Base-by-base conservation (phyloP, 2,329 filamentous ascomycete species). In the Tolypocladium sp. region DNA sequence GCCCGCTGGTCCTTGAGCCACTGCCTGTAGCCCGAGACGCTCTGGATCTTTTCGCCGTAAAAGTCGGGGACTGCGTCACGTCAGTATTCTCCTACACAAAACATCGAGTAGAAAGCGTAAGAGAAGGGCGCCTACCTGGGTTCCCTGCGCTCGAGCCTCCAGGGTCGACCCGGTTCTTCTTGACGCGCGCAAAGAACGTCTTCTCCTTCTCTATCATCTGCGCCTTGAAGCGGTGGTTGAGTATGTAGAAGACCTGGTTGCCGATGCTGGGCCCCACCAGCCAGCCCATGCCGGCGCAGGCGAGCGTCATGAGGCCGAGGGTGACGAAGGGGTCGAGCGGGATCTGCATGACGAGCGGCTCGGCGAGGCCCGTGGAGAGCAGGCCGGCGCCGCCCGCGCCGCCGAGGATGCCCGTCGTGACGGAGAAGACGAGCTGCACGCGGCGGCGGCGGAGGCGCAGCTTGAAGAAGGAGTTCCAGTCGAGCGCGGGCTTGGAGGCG, bases 1-100 rank as follows among this genome's bases (percentile, higher is more conserved):
- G 92, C 93, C 63, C 93, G 83, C 80, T 97, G 94, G 71, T 99
- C 94, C 81, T 96, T 97, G 69, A 99, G 77, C 94, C 94, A 99
- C 73, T 91, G 88, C 68, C 94, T 82, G 74, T 97, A 99, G 54
- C 91, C 92, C 58, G 87, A 82, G 27, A 97, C 91, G 68, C 92
- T 96, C 57, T 90, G 90, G 68, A 99, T 96, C 82, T 97, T 97
- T 79, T 99, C 94, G 68, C 94, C 94, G 70, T 99, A 99, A 76
- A 96, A 99, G 73, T 99, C 94, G 51, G 93, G 92, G 1, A 96
- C 90, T 82, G 57, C 3, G 54, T 9, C n/a, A 37, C 5, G 57
- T 71, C 61, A 71, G 66, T 22, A 54, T 46, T 41, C 33, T n/a
- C 37, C 20, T 5, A 9, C 6, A 25, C 8, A 33, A 7, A 12